Conservation (phyloP, 345 rosid genomes). For the Populus nigra region DNA sequence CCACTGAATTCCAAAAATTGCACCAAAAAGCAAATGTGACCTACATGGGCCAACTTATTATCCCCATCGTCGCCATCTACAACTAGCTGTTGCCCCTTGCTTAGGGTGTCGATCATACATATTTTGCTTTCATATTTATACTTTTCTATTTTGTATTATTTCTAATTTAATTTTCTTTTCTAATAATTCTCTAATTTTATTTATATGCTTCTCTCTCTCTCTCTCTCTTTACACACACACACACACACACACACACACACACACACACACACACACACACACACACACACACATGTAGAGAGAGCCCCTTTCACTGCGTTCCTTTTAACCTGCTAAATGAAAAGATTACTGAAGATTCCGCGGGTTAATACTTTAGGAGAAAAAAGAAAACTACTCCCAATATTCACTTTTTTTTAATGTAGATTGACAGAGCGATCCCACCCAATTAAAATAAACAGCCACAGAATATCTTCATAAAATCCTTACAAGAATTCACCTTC, state of each 20-base stretch:
- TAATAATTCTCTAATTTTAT: neutral
- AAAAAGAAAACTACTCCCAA: neutral
- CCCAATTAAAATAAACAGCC: constrained; percentile 25
- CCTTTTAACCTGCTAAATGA: constrained; percentile 8
- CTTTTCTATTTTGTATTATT: neutral
- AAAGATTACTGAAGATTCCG: constrained; percentile 42
- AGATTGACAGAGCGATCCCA: constrained; percentile 44
- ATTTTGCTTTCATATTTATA: neutral
- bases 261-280: too few relatives aligned
- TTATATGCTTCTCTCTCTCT: neutral
- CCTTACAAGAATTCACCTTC: constrained; percentile 35
- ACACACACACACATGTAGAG: too few relatives aligned
- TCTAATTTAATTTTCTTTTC: neutral
- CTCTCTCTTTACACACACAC: too few relatives aligned
- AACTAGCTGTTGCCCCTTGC: constrained; percentile 32
- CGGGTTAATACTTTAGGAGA: neutral
- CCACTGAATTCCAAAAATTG: constrained; percentile 51
- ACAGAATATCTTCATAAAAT: constrained; percentile 27
- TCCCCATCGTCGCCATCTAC: constrained; percentile 67
- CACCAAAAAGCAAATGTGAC: constrained; percentile 41
- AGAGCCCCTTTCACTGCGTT: neutral
- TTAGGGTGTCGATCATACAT: constrained; percentile 12
- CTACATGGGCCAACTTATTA: constrained; percentile 42
- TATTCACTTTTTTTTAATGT: neutral
- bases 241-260: too few relatives aligned